Base-by-base conservation (phyloP, 495 filamentous ascomycete species). In the Pseudoneurospora amorphoporcata region DNA sequence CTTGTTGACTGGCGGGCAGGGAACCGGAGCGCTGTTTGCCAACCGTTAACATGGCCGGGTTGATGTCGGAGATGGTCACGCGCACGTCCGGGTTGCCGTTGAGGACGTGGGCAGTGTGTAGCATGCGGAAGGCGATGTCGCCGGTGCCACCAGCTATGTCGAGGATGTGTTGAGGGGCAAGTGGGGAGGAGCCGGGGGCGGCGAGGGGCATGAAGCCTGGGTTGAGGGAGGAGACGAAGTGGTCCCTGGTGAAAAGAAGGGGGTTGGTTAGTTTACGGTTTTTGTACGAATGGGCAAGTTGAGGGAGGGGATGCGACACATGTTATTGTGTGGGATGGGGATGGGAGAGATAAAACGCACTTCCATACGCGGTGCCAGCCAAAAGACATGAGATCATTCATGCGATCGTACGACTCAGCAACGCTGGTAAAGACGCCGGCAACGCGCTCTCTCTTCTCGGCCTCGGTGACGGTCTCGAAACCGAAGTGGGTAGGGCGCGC, bases 381-480 rank as follows among this genome's bases (percentile, higher is more conserved):
- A 37, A 98, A 89, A 53, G 94, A 98, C 95, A 99, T 98, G 69
- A 98, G 88, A 81, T 99, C 95, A 87, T 99, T 99, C 95, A 99
- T 99, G 75, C 89, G 89, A 80, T 98, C 94, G 85, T 95, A 90
- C 38, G 90, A 92, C 68, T 92, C 88, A 75, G 95, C 95, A 69
- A 99, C 95, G 79, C 93, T 97, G 82, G 94, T 95, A 86, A 98
- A 99, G 73, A 99, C 95, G 53, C 88, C 88, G 75, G 89, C 91
- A 32, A 98, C 95, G 23, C 78, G 79, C 76, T 83, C 79, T 39
- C 77, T 79, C 82, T 99, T 99, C 77, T 94, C 86, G 10, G 90
- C 85, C 74, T 95, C 92, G 53, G 93, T 89, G 32, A 99, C 87
- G 68, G 92, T 94, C 79, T 93, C 89, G 81, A 94, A 99, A 39